phyloP scores from a whole-genome alignment of 768 basidiomycete species.

The Lactifluus subvellereus region DNA sequence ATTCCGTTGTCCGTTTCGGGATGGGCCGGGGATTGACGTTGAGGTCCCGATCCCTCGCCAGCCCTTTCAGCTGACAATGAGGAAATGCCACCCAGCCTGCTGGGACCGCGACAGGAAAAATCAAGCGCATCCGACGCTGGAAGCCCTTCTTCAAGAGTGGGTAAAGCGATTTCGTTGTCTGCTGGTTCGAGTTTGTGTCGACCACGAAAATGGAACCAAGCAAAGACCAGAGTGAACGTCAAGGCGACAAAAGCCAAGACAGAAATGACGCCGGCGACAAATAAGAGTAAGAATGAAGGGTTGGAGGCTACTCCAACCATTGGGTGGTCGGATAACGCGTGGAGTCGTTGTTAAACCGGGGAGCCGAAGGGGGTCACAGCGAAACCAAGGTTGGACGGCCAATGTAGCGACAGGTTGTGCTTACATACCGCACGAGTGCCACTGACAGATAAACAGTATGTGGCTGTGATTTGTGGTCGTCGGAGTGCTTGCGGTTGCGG shows the following conservation, averaged over 20 bases:
- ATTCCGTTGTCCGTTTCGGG: not conserved
- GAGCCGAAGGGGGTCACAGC: not conserved
- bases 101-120: conserved; percentile 11
- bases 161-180: not conserved
- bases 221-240: not conserved
- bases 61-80: not conserved
- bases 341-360: conserved; percentile 4
- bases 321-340: not conserved
- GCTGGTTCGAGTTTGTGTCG: not conserved
- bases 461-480: conserved; percentile 3
- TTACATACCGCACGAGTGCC: not conserved
- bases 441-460: not conserved
- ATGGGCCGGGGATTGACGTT: not conserved
- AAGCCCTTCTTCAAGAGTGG: conserved; percentile 11
- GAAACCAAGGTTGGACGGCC: not conserved
- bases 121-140: not conserved
- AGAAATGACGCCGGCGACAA: conserved; percentile 1
- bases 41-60: not conserved
- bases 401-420: not conserved
- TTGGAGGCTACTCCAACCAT: conserved; percentile 1
- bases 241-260: not conserved
- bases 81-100: conserved; percentile 9
- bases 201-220: not conserved
- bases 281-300: conserved; percentile 8
- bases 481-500: not conserved